Base-by-base conservation (phyloP, 1,284 basidiomycete genomes). In the Gastroboletus turbinatus region DNA sequence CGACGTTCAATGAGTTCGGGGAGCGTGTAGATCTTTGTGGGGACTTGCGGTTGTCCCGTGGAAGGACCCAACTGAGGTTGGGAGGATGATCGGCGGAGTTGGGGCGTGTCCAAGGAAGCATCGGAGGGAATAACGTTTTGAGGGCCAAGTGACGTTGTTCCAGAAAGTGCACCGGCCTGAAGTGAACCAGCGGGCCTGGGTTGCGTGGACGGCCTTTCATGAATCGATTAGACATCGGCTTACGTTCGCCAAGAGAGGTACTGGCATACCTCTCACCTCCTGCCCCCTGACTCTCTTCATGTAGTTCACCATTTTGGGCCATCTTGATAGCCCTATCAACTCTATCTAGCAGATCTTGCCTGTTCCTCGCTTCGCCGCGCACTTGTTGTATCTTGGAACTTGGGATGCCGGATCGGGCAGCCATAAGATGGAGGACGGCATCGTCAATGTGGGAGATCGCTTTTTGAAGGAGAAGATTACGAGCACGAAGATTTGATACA, bases 351-450 rank as follows among this genome's bases (percentile, higher is more conserved):
- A 71, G 54, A 58, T 72, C 67, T 33, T 71, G 69, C 46, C 70
- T 71, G 56, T 53, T 67, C 61, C 64, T 69, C 43, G 70, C 67
- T 62, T 69, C 69, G 10, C 57, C 59, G 27, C 67, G 68, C 23
- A 72, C 68, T 50, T 71, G 63, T 40, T 71, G 69, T 39, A 71
- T 70, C 44, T 63, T 71, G 53, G 69, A 67, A 55, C 48, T 70
- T 5, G 70, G 63, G 32, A 69, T 69, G 35, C 68, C 67, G 17
- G 70, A 72, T 71, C 70, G 58, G 52, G 70, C 67, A 43, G 67
- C 67, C 67, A 69, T 60, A 6, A 69, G 54, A 47, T 67, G 60
- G 25, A 71, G 67, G 33, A 72, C 66, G 11, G 68, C 67, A 63
- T 71, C 65, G 45, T 72, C 68, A 21, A 69, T 67, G 39, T 62